Evolutionary conservation across 331 rosid genomes (phyloP), one percentile per base, ranked within the genome.

Genomic region (Erythrophleum ivorense): DNA sequence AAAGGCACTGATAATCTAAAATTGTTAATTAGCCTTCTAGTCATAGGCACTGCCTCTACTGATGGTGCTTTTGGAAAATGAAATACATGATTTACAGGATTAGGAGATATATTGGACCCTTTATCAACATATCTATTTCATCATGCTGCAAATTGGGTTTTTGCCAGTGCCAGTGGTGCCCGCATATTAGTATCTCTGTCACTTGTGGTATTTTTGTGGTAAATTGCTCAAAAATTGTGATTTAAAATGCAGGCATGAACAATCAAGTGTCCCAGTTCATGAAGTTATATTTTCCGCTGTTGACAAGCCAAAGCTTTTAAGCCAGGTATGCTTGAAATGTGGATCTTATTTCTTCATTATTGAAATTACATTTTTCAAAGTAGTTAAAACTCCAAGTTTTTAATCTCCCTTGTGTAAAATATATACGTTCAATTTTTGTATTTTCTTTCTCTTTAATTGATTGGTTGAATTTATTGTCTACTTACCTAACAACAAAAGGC

Each of bases 251-350:
- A 95, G 99, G 94, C 89, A 84, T 76, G 94, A 90, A 71, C 65
- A 41, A 83, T 71, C 88, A 72, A 70, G 52, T 65, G 72, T 85
- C 54, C 91, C 88, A 2, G 83, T 90, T 60, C 97, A 95, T 75
- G 99, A 95, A 93, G 91, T 95, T 69, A 91, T 95, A 86, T 95
- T 95, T 90, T 93, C 97, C 73, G 86, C 97, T 8, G 75, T 90
- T 77, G 99, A 95, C 91, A 95, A 88, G 89, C 97, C 99, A 62
- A 95, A 95, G 94, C 94, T 93, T 83, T 94, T 95, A 79, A 95
- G 99, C 90, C 99, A 95, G 97, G 99, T 93, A 79, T 65, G 80
- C 59, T 66, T 48, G 69, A 62, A 77, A 65, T 64, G 9, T 53
- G 31, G 76, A 60, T 59, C 46, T 36, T 73, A 58, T 75, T 60